A percentile compares a stretch with the other conserved stretches of the same genome.
phyloP scores from a whole-genome alignment of 2,329 filamentous ascomycete species.

The Stagonosporopsis vannaccii region DNA sequence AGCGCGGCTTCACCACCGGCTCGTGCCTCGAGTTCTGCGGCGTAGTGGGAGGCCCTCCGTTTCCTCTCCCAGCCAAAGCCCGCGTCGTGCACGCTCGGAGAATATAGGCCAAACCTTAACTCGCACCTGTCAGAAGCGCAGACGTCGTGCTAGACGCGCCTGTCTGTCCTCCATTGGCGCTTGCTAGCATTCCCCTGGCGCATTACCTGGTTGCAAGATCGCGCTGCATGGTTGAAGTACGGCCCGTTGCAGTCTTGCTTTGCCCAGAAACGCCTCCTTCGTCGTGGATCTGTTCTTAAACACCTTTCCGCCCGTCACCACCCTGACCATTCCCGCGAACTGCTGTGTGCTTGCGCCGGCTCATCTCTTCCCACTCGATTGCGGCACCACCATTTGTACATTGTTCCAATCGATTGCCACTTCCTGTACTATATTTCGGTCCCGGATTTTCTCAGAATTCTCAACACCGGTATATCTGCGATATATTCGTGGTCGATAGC shows the following conservation, averaged over 20 bases:
- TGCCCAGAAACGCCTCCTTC: slow-evolving; percentile 45
- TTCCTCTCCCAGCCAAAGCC: slow-evolving; percentile 38
- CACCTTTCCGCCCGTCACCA: slow-evolving; percentile 37
- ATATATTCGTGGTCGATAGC: slow-evolving; percentile 20
- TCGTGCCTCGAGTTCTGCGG: slow-evolving; percentile 46
- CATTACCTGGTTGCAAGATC: slow-evolving; percentile 39
- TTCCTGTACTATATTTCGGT: slow-evolving; percentile 21
- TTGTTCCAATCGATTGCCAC: slow-evolving; percentile 1
- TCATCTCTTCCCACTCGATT: slow-evolving; percentile 16
- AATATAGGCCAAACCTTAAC: slow-evolving; percentile 49
- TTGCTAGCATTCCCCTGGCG: slow-evolving; percentile 40
- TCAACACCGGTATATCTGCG: slow-evolving; percentile 16
- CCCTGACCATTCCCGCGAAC: slow-evolving; percentile 34
- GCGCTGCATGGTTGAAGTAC: slow-evolving; percentile 45
- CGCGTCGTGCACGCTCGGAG: slow-evolving; percentile 45
- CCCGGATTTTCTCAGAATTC: neutral
- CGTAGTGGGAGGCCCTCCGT: slow-evolving; percentile 37
- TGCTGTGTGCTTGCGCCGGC: slow-evolving; percentile 44
- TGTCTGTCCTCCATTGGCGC: slow-evolving; percentile 36
- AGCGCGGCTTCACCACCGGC: slow-evolving; percentile 43
- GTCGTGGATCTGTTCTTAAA: slow-evolving; percentile 39
- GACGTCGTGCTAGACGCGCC: slow-evolving; percentile 41
- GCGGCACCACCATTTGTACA: slow-evolving; percentile 17
- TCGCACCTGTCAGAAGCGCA: slow-evolving; percentile 47
- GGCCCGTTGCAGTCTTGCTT: slow-evolving; percentile 51